These are phyloP conservation scores for Arthroderma sp. DNA, from an alignment of 2,329 filamentous ascomycete species.

Conservation along the genomic window DNA sequence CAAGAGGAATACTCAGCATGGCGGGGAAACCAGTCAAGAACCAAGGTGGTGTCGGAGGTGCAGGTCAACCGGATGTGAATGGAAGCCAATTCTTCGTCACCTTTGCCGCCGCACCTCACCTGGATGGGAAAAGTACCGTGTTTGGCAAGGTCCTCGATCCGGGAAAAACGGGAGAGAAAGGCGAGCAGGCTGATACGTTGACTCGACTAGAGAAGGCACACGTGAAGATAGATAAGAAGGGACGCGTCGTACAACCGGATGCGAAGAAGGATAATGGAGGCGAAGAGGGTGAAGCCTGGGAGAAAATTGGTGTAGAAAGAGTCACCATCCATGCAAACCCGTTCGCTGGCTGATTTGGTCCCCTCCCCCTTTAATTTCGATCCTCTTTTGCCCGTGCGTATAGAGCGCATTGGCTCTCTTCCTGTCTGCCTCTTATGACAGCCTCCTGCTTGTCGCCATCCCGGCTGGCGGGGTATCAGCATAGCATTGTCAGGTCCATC, in stretches of 20 bases:
- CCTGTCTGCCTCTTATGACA: background rate
- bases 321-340: constrained; percentile 55
- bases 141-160: constrained; percentile 48
- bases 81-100: constrained; percentile 55
- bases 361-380: background rate
- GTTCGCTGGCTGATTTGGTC: constrained; percentile 42
- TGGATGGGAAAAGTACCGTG: constrained; percentile 56
- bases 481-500: background rate
- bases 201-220: constrained; percentile 48
- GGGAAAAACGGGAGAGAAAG: constrained; percentile 33
- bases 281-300: constrained; percentile 27
- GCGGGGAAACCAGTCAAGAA: constrained; percentile 41
- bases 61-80: constrained; percentile 30
- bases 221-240: constrained; percentile 51
- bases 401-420: background rate
- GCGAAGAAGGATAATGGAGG: constrained; percentile 22
- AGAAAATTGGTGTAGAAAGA: constrained; percentile 43
- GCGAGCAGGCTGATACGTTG: constrained; percentile 35
- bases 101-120: constrained; percentile 48
- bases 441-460: background rate
- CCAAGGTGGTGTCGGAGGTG: constrained; percentile 30
- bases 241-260: constrained; percentile 38
- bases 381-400: background rate
- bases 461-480: background rate
- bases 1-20: constrained; percentile 48